Evolutionary conservation across 257 asterid genomes (phyloP), one percentile per base, ranked within the genome.

Genomic region (Misopates orontium): DNA sequence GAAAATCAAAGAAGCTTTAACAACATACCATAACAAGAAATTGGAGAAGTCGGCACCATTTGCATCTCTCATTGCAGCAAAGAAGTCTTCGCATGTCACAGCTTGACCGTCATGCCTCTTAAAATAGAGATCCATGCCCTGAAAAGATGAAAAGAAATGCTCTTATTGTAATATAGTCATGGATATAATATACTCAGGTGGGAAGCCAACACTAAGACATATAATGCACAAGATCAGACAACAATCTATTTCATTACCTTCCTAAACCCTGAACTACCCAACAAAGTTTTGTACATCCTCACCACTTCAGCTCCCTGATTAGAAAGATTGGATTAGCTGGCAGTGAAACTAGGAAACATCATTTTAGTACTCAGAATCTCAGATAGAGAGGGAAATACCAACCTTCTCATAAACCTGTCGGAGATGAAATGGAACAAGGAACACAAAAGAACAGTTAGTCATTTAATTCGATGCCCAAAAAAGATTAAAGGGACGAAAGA

Each of bases 1-100:
- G 48, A 42, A 19, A 62, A 63, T 59, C 36, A 15, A 80, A 56
- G 51, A 56, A 58, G 80, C 62, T 21, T 60, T 23, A 28, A 56
- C 11, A 56, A 31, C 75, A 39, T 79, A 94, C 99, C 97, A 94
- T 67, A 78, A 72, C 80, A 94, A 82, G 79, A 94, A 94, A 77
- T 88, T 94, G 71, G 91, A 52, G 53, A 90, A 84, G 68, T 94
- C 95, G 42, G 82, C 95, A 78, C 76, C 85, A 70, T 94, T 94
- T 56, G 97, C 99, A 86, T 90, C 99, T 75, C 95, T 80, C 99
- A 94, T 94, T 65, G 99, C 96, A 57, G 97, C 96, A 75, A 77
- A 86, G 72, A 89, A 84, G 65, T 89, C 93, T 78, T 89, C 96
- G 20, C 96, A 89, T 18, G 93, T 84, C 65, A 89, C 96, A 53